phyloP scores from a whole-genome alignment of 306 rosid species.

The Citrullus colocynthis region DNA sequence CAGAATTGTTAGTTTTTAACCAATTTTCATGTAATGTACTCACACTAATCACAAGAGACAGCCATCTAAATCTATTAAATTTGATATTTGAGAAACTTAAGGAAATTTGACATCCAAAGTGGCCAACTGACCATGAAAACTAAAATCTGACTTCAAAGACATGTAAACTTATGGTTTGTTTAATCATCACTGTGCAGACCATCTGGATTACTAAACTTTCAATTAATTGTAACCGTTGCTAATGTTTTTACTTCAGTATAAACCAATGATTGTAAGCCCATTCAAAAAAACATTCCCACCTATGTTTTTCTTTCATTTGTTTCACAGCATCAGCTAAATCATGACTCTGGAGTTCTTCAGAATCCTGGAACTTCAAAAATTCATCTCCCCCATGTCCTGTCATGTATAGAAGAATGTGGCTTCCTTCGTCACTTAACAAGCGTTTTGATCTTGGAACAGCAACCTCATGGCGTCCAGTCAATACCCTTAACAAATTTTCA shows the following conservation, averaged over 20 bases:
- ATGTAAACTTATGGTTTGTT: not conserved
- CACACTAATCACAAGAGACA: not conserved
- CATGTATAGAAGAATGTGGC: slow-evolving; percentile 92
- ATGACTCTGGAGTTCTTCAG: slow-evolving; percentile 97
- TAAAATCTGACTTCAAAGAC: not conserved
- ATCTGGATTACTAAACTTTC: not conserved
- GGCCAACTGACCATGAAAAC: not conserved
- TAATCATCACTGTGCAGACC: not conserved
- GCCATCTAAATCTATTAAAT: not conserved
- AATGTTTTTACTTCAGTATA: not conserved
- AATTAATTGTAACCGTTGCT: not conserved
- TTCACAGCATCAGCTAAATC: slow-evolving; percentile 97
- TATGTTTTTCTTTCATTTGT: slow-evolving; percentile 89
- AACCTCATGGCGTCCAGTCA: slow-evolving; percentile 80
- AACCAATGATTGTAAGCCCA: not conserved
- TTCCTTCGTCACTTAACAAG: slow-evolving; percentile 93
- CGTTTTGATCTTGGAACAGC: slow-evolving; percentile 97
- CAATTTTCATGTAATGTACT: not conserved
- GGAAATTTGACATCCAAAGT: not conserved
- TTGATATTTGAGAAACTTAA: not conserved
- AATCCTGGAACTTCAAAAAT: slow-evolving; percentile 91
- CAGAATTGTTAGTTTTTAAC: not conserved
- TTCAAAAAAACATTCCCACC: slow-evolving; percentile 29
- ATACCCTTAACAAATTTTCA: slow-evolving; percentile 71
- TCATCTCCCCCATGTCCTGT: slow-evolving; percentile 99